These are phyloP conservation scores for Colletotrichum gigasporum DNA, from an alignment of 2,329 filamentous ascomycete species.

Conservation along the genomic window DNA sequence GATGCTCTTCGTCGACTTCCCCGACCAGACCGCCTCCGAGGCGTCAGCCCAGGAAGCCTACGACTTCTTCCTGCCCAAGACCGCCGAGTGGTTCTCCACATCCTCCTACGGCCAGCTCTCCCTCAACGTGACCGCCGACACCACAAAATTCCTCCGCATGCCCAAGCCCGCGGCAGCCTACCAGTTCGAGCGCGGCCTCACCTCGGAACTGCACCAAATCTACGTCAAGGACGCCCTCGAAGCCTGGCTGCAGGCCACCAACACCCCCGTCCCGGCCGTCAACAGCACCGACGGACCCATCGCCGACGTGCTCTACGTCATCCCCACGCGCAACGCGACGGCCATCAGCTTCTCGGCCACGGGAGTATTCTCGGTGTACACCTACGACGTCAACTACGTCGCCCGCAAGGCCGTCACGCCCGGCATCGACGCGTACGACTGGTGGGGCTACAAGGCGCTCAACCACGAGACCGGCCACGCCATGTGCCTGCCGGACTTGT, in stretches of 20 bases:
- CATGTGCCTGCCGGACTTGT: conserved; percentile 49
- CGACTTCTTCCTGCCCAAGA: neutral
- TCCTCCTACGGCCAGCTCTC: conserved; percentile 32
- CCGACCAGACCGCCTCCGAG: conserved; percentile 34
- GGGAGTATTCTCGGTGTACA: conserved; percentile 36
- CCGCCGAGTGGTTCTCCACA: conserved; percentile 20
- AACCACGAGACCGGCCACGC: conserved; percentile 50
- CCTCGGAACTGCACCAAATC: conserved; percentile 35
- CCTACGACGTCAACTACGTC: conserved; percentile 36
- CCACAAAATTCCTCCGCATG: conserved; percentile 39
- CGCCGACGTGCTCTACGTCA: conserved; percentile 41
- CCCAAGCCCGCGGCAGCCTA: conserved; percentile 35
- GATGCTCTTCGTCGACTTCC: conserved; percentile 50
- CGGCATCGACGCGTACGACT: conserved; percentile 41
- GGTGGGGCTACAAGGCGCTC: conserved; percentile 44
- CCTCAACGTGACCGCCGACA: conserved; percentile 36
- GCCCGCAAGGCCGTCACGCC: conserved; percentile 44
- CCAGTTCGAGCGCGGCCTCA: conserved; percentile 38
- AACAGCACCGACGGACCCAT: conserved; percentile 25
- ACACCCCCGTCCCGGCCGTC: conserved; percentile 5
- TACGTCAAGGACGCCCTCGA: conserved; percentile 43
- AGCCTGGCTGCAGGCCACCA: conserved; percentile 32
- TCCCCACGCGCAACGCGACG: conserved; percentile 38
- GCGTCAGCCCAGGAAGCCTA: conserved; percentile 18
- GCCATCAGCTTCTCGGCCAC: conserved; percentile 40